Evolutionary conservation across 352 stramenopile genomes (phyloP), one percentile per base, ranked within the genome.

Genomic region (Bremia lactucae): DNA sequence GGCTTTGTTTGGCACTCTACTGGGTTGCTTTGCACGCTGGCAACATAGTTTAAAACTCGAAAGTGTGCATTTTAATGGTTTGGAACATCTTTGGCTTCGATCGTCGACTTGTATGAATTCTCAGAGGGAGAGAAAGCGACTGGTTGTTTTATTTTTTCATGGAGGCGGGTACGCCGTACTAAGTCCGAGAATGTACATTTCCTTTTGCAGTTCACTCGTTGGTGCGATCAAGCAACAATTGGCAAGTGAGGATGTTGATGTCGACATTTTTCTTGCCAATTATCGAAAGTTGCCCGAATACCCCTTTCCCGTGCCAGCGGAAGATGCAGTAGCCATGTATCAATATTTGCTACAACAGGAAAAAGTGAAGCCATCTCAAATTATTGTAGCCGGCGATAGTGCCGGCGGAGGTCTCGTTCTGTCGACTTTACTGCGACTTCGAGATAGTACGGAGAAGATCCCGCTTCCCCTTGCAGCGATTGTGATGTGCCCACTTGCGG

Each of bases 1-100:
- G 2, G 45, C 34, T 4, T 19, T 62, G 15, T 46, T 58, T 18
- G 63, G 63, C 14, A 60, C 36, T 10, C 19, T 56, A 1, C 4
- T 59, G 7, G 64, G 61, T n/a, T 61, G 45, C 33, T 46, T 62
- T 8, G 29, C 53, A 6, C 29, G 46, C 26, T 48, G 43, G 36
- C 36, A 58, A 11, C 51, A 70, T 23, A 51, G 42, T 2, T 25
- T 59, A 5, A 26, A 21, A 11, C 46, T 68, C 9, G 55, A 65
- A 19, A 43, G 33, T 1, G 39, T 76, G 20, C 10, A 36, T 9
- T 23, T 61, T 41, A 65, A 68, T n/a, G 65, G 57, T 10, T 46
- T 77, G 4, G 61, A 77, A 25, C 68, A 81, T 23, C 14, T 81
- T n/a, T 78, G 68, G 65, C 33, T 81, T 9, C 65, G 58, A 25